Evolutionary conservation across 148 eudicot species (phyloP), one percentile per base, ranked within the genome.

Genomic region (Persicaria tinctoria): DNA sequence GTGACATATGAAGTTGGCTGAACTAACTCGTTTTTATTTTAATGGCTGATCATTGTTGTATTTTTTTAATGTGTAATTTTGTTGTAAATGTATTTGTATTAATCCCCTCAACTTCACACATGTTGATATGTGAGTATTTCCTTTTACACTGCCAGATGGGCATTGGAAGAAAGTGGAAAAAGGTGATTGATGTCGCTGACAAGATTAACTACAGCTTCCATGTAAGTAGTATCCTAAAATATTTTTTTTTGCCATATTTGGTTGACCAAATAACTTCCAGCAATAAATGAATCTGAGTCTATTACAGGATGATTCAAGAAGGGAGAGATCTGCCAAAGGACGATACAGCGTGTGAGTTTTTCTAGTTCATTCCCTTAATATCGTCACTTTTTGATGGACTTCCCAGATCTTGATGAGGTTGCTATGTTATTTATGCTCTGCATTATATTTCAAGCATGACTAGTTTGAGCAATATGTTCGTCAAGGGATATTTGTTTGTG

Each of bases 161-260:
- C 87, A 90, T 92, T 70, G 97, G 97, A 78, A 90, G 95, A 82
- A 90, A 92, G 79, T 92, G 97, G 97, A 92, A 92, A 87, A 95
- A 92, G 73, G 80, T 90, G 27, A 69, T 90, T 20, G 91, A 86
- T 63, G 81, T 85, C 62, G 82, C 84, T 6, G 95, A 92, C 48
- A 88, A 90, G 84, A 83, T 92, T n/a, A 76, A 82, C 53, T 92
- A 84, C 77, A 88, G 86, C 79, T 90, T 86, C 54, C 93, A 90
- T 76, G 95, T 92, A 84, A 86, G 78, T 73, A 18, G 8, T 9
- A 16, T 38, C 7, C n/a, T 7, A 1, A n/a, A 59, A 0, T 63
- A 14, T 70, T 18, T 14, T 70, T 18, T 14, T 14, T 51, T 76
- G 66, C 20, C 32, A 13, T 4, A 7, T 23, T 20, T 4, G 32